A percentile compares a stretch with the other conserved stretches of the same genome.
Evolutionary conservation across 768 basidiomycete genomes (phyloP).

Genomic region (Pleurotus salmoneostramineus): DNA sequence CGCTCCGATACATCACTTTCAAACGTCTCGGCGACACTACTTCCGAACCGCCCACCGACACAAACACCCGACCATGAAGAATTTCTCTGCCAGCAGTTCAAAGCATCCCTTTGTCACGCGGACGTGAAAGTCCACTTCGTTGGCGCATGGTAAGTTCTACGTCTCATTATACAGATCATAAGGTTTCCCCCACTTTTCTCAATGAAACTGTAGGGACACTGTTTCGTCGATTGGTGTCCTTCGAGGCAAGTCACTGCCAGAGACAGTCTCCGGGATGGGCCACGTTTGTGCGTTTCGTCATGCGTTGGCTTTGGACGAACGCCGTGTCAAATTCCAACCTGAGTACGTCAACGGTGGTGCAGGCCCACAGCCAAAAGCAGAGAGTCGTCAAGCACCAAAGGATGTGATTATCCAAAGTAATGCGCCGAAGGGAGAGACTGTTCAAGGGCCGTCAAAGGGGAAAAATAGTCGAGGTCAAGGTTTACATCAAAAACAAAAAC

Average conservation of each 20-base stretch:
- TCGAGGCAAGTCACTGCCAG: conserved; percentile 13
- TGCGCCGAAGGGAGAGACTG: too few relatives aligned
- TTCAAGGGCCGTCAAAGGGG: too few relatives aligned
- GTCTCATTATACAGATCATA: too few relatives aligned
- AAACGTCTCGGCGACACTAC: too few relatives aligned
- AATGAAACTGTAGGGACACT: conserved; percentile 23
- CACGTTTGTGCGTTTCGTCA: conserved; percentile 29
- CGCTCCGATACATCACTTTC: too few relatives aligned
- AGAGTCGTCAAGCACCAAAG: conserved; percentile 13
- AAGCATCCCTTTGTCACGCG: conserved; percentile 13
- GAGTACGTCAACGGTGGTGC: conserved; percentile 17
- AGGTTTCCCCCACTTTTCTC: too few relatives aligned
- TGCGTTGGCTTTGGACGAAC: conserved; percentile 29
- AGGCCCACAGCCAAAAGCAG: background rate
- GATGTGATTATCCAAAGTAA: too few relatives aligned
- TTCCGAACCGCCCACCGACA: too few relatives aligned
- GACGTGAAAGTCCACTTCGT: conserved; percentile 38
- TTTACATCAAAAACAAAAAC: too few relatives aligned
- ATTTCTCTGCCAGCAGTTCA: conserved; percentile 15
- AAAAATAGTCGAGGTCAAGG: too few relatives aligned
- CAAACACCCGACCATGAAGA: too few relatives aligned
- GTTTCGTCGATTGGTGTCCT: conserved; percentile 27
- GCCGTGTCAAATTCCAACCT: conserved; percentile 29
- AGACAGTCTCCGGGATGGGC: conserved; percentile 16
- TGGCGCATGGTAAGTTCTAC: conserved; percentile 33